Conservation (phyloP, 441 rosid species). For the Geranium incanum region DNA sequence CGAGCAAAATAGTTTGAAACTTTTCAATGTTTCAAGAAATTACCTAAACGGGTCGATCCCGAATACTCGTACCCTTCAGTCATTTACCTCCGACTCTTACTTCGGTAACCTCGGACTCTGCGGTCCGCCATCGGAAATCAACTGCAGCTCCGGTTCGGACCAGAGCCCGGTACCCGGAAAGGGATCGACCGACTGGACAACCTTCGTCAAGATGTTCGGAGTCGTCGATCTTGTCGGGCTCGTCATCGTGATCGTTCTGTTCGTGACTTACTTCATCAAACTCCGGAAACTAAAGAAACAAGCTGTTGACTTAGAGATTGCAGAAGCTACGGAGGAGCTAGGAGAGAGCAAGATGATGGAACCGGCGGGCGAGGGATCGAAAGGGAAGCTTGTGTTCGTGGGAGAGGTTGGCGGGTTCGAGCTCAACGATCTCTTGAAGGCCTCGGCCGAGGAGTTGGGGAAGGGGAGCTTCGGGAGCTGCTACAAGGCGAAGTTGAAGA, state of each 20-base stretch:
- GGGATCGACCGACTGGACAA: background rate
- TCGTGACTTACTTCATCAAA: slow-evolving; percentile 31
- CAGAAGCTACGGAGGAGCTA: background rate
- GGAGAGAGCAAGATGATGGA: background rate
- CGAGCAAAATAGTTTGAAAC: slow-evolving; percentile 27
- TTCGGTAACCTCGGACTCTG: slow-evolving; percentile 25
- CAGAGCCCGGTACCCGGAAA: slow-evolving; percentile 9
- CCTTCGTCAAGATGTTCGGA: slow-evolving; percentile 16
- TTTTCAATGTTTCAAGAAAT: slow-evolving; percentile 40
- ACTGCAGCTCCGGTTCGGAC: slow-evolving; percentile 17
- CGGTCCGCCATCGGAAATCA: slow-evolving; percentile 22
- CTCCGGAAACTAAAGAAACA: slow-evolving; percentile 22
- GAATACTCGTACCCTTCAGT: slow-evolving; percentile 24
- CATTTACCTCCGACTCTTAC: slow-evolving; percentile 24
- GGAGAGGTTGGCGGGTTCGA: slow-evolving; percentile 24
- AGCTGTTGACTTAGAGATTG: slow-evolving; percentile 7
- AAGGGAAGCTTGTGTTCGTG: slow-evolving; percentile 31
- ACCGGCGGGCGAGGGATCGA: slow-evolving; percentile 22
- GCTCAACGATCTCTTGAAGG: slow-evolving; percentile 37
- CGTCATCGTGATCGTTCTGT: slow-evolving; percentile 30
- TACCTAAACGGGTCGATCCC: slow-evolving; percentile 40
- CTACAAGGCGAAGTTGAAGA: slow-evolving; percentile 38
- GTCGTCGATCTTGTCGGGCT: slow-evolving; percentile 30
- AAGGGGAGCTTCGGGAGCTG: slow-evolving; percentile 38
- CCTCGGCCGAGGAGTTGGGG: slow-evolving; percentile 44